Evolutionary conservation across 495 filamentous ascomycete species (phyloP).

Genomic region (Pyrenopolyporus hunteri): DNA sequence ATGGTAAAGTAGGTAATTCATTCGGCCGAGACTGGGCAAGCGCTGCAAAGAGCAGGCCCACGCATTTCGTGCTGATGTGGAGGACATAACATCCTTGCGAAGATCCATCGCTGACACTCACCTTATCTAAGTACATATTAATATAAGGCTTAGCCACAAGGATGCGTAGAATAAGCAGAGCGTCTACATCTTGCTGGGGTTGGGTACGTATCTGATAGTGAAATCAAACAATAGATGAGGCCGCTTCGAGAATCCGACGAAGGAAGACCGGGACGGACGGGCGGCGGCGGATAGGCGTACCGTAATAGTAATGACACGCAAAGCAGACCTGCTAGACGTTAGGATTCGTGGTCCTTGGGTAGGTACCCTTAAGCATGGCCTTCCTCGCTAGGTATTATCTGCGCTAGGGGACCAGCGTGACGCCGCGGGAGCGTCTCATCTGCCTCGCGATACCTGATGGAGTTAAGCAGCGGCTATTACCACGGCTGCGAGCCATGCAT

Average conservation of each 20-base stretch:
- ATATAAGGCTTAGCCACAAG: constrained; percentile 8
- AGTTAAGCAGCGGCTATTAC: background rate
- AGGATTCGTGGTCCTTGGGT: no score
- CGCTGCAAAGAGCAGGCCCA: constrained; percentile 13
- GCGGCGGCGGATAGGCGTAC: background rate
- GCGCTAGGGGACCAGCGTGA: background rate
- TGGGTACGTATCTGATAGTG: background rate
- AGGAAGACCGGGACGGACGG: background rate
- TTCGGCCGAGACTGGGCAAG: constrained; percentile 19
- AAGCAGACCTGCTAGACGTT: background rate
- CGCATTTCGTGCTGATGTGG: constrained; percentile 9
- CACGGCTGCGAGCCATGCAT: background rate
- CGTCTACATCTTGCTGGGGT: background rate
- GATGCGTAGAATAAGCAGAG: constrained; percentile 7
- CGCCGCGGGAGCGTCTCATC: background rate
- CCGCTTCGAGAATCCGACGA: background rate
- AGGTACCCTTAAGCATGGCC: no score
- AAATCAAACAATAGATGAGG: background rate
- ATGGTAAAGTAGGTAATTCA: no score
- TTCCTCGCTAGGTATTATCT: no score
- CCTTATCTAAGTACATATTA: constrained; percentile 9
- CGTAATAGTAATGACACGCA: background rate
- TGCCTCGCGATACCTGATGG: background rate
- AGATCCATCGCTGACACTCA: constrained; percentile 15
- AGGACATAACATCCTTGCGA: constrained; percentile 25